Conservation (phyloP, 805 yeast species). For the Metschnikowia santaceciliae region DNA sequence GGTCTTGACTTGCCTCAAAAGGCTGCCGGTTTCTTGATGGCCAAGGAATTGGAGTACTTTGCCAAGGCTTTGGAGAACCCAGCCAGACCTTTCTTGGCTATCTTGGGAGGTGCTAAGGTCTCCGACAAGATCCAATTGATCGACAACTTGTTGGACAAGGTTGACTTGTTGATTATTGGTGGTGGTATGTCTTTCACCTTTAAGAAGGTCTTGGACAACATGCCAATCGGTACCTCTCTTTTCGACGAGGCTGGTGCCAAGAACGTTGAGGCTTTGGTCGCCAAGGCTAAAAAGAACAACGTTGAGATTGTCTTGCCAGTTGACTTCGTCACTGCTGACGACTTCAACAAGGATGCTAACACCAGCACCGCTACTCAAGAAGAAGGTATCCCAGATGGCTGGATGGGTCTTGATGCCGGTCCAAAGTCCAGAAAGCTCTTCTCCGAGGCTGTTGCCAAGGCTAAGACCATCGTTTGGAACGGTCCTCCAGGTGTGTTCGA, state of each 20-base stretch:
- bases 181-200: conserved; percentile 99
- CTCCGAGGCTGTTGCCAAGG: conserved; percentile 77
- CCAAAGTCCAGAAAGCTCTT: conserved; percentile 81
- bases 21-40: conserved; percentile 98
- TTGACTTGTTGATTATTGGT: conserved; percentile 89
- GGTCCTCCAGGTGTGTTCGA: conserved; percentile 99
- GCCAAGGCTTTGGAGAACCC: conserved; percentile 99
- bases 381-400: conserved; percentile 90
- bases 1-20: conserved; percentile 93
- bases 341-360: conserved; percentile 87
- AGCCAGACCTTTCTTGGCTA: conserved; percentile 95
- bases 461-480: conserved; percentile 99
- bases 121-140: conserved; percentile 98
- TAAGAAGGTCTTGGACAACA: conserved; percentile 84
- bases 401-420: conserved; percentile 97
- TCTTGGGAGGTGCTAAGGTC: conserved; percentile 99
- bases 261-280: conserved; percentile 87
- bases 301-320: conserved; percentile 93
- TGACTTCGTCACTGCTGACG: conserved; percentile 94
- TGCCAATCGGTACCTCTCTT: conserved; percentile 88
- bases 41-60: conserved; percentile 94
- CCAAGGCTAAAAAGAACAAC: conserved; percentile 92
- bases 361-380: conserved; percentile 80
- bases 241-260: conserved; percentile 93
- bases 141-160: conserved; percentile 95